phyloP scores from a whole-genome alignment of 2,329 filamentous ascomycete species.

The Talaromyces sp. region DNA sequence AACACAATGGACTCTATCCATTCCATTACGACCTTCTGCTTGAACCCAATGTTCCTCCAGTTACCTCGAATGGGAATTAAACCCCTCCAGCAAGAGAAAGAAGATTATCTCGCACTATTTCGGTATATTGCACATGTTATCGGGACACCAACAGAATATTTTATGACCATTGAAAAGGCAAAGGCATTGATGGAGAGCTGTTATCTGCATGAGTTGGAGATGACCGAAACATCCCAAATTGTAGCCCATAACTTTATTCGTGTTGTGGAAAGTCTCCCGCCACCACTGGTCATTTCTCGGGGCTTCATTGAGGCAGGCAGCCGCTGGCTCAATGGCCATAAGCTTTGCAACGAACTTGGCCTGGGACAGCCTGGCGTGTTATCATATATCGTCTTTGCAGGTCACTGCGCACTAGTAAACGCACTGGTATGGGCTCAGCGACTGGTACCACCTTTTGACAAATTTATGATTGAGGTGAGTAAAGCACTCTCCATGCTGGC shows the following conservation, averaged over 20 bases:
- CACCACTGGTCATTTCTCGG: conserved; percentile 32
- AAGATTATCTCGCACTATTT: conserved; percentile 69
- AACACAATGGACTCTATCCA: conserved; percentile 69
- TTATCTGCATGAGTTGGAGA: conserved; percentile 27
- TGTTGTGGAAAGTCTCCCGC: conserved; percentile 29
- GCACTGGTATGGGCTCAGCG: conserved; percentile 23
- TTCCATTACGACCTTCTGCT: conserved; percentile 65
- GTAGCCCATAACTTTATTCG: conserved; percentile 38
- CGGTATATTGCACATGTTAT: conserved; percentile 66
- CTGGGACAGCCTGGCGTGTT: conserved; percentile 26
- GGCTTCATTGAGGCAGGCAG: conserved; percentile 35
- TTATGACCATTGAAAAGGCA: conserved; percentile 52
- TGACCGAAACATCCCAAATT: conserved; percentile 30
- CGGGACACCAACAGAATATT: conserved; percentile 59
- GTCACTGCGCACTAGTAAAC: conserved; percentile 27
- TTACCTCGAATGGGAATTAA: conserved; percentile 67
- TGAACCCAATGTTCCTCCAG: conserved; percentile 60
- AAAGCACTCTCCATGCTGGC: background rate
- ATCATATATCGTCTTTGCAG: conserved; percentile 13
- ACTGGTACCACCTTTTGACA: conserved; percentile 21
- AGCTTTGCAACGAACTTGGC: conserved; percentile 32
- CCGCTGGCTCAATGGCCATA: conserved; percentile 35
- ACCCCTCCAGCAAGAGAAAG: conserved; percentile 54
- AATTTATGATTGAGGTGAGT: conserved; percentile 20
- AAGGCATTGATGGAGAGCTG: conserved; percentile 57